Evolutionary conservation across 2,329 filamentous ascomycete genomes (phyloP).

Genomic region (Neopestalotiopsis rosae): DNA sequence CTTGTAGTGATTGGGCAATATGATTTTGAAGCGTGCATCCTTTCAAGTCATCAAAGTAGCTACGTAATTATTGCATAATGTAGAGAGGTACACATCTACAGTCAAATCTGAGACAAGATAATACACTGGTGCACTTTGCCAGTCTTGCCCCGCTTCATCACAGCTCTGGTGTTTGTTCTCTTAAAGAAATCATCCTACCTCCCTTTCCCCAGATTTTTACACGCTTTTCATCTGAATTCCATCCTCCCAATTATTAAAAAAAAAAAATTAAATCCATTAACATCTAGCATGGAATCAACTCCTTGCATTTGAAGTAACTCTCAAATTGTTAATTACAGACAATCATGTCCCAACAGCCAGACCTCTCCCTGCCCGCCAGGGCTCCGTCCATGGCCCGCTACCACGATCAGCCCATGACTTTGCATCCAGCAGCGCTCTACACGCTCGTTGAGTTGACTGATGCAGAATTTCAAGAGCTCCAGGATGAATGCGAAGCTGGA

Average conservation of each 20-base stretch:
- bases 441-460: conserved; percentile 16
- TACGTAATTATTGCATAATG: not conserved
- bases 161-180: conserved; percentile 3
- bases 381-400: conserved; percentile 25
- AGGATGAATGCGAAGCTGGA: not conserved
- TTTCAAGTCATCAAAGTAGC: not conserved
- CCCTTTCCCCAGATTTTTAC: too few species aligned
- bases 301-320: not conserved
- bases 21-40: too few species aligned
- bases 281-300: not conserved
- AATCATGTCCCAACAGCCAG: conserved; percentile 23
- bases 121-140: not conserved
- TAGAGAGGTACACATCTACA: not conserved
- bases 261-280: not conserved
- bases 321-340: not conserved
- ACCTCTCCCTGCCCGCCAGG: conserved; percentile 25
- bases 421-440: conserved; percentile 23
- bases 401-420: conserved; percentile 23
- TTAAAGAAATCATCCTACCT: not conserved
- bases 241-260: not conserved
- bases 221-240: too few species aligned
- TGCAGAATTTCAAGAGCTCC: not conserved
- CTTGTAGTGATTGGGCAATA: too few species aligned
- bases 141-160: conserved; percentile 6
- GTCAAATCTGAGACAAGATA: not conserved